phyloP scores from a whole-genome alignment of 805 yeast genomes.

The Dipodascus geniculatus region DNA sequence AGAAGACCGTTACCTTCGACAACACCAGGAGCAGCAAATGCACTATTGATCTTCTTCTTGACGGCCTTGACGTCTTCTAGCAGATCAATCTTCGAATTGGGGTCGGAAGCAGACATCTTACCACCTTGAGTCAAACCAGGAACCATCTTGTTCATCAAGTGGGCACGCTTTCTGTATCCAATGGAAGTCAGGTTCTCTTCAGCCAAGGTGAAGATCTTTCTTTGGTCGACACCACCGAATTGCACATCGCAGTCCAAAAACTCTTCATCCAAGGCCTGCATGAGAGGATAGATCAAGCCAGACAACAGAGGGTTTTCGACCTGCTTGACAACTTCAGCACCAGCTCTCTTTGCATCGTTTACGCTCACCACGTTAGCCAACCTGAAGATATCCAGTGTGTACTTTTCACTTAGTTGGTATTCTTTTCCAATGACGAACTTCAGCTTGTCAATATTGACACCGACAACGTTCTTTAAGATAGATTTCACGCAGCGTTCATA shows the following conservation, averaged over 20 bases:
- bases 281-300: constrained; percentile 92
- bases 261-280: constrained; percentile 97
- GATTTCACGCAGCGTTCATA: constrained; percentile 78
- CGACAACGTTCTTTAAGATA: constrained; percentile 60
- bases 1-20: constrained; percentile 85
- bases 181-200: constrained; percentile 81
- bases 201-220: constrained; percentile 93
- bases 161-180: constrained; percentile 96
- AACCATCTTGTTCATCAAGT: constrained; percentile 97
- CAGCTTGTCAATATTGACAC: constrained; percentile 85
- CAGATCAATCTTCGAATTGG: constrained; percentile 91
- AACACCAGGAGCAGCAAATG: constrained; percentile 92
- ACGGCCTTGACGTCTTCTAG: constrained; percentile 81
- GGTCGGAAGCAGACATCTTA: constrained; percentile 98
- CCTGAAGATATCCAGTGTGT: constrained; percentile 82
- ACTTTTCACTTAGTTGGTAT: constrained; percentile 70
- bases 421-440: constrained; percentile 77
- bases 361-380: constrained; percentile 77
- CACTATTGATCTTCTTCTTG: constrained; percentile 81
- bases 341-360: constrained; percentile 96
- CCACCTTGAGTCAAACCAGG: constrained; percentile 95
- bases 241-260: constrained; percentile 82
- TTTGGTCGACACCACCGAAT: constrained; percentile 98
- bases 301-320: constrained; percentile 86
- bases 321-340: constrained; percentile 98